A percentile compares a stretch with the other conserved stretches of the same genome.
These are phyloP conservation scores for Xylaria cubensis DNA, from an alignment of 495 filamentous ascomycete genomes.

Conservation along the genomic window DNA sequence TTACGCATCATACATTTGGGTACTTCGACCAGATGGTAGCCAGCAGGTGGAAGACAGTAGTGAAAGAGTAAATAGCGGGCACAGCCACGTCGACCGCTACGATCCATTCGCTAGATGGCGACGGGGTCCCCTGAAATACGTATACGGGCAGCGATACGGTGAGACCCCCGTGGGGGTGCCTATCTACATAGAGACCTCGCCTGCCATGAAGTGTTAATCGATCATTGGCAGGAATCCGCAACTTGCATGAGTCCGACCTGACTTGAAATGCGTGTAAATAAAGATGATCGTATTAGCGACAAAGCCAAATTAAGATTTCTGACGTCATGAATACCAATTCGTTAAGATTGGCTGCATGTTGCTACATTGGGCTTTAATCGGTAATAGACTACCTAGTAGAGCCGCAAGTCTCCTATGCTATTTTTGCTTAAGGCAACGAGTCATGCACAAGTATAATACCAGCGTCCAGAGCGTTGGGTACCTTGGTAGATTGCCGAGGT, in stretches of 20 bases:
- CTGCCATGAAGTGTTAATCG: neutral
- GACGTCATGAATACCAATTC: slow-evolving; percentile 11
- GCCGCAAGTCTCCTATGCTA: neutral
- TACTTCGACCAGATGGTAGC: neutral
- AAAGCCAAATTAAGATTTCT: neutral
- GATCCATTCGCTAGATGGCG: neutral
- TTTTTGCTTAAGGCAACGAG: neutral
- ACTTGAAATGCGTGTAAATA: neutral
- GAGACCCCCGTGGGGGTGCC: slow-evolving; percentile 3
- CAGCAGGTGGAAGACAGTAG: neutral
- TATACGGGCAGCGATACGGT: slow-evolving; percentile 14
- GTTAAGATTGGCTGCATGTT: neutral
- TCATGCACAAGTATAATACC: neutral
- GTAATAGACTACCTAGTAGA: neutral
- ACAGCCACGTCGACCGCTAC: slow-evolving; percentile 10
- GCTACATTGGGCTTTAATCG: neutral
- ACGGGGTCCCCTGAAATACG: slow-evolving; percentile 14
- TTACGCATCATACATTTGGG: neutral
- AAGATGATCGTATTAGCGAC: neutral
- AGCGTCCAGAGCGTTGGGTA: no score
- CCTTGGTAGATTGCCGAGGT: neutral
- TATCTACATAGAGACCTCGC: neutral
- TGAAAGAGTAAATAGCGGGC: neutral
- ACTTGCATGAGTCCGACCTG: neutral
- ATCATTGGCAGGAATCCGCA: neutral